A percentile compares a stretch with the other conserved stretches of the same genome.
Conservation (phyloP, 164 flowering plant species). For the Sedum album region DNA sequence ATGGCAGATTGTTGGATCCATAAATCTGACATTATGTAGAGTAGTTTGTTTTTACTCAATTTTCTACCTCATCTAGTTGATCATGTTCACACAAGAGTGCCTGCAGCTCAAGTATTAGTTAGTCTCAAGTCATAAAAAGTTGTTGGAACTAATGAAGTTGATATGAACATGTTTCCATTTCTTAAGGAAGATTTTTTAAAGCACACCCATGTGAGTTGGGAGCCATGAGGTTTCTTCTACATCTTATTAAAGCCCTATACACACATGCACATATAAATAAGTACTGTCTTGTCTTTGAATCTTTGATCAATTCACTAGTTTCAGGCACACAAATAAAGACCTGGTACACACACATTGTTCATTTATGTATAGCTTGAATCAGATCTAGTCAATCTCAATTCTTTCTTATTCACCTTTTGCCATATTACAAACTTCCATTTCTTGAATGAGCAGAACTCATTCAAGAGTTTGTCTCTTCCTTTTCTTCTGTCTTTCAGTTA, state of each 20-base stretch:
- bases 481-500: constrained; percentile 7
- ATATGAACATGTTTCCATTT: constrained; percentile 6
- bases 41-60: too few species aligned
- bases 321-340: constrained; percentile 2
- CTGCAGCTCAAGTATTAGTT: neutral
- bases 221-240: constrained; percentile 1
- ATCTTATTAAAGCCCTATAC: neutral
- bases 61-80: neutral
- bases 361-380: neutral
- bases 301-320: neutral
- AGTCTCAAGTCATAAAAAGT: neutral
- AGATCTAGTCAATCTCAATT: neutral
- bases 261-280: neutral
- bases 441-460: neutral
- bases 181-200: neutral
- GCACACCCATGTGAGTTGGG: constrained; percentile 1
- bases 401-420: too few species aligned
- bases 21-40: neutral
- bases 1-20: neutral
- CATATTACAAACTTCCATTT: neutral
- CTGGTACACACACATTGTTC: neutral
- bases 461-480: neutral
- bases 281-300: neutral
- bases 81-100: neutral
- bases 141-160: constrained; percentile 4